Conservation (phyloP, 1,284 basidiomycete genomes). For the Porphyrellus sp. region DNA sequence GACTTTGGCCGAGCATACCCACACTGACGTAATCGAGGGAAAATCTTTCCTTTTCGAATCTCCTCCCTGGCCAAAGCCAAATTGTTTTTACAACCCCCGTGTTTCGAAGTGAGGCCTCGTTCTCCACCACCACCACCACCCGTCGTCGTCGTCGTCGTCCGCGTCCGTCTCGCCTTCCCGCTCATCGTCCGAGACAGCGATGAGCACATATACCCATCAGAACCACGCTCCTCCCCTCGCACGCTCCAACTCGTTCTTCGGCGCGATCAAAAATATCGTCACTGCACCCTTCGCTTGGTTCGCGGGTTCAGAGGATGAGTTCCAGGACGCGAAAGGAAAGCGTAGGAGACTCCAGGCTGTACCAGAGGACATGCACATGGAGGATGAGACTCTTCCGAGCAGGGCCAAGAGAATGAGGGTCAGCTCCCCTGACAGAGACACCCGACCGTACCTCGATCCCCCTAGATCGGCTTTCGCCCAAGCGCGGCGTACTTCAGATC, state of each 20-base stretch:
- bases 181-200: constrained; percentile 24
- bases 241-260: constrained; percentile 53
- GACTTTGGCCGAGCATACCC: not conserved
- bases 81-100: constrained; percentile 19
- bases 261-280: constrained; percentile 61
- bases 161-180: constrained; percentile 2
- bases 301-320: constrained; percentile 45
- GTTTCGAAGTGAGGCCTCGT: constrained; percentile 15
- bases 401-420: constrained; percentile 55
- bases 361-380: constrained; percentile 33
- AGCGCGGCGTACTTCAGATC: constrained; percentile 20
- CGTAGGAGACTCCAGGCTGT: constrained; percentile 41
- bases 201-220: constrained; percentile 34
- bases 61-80: constrained; percentile 14
- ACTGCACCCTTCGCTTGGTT: constrained; percentile 64
- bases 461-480: constrained; percentile 45
- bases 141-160: constrained; percentile 2
- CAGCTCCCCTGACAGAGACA: constrained; percentile 42
- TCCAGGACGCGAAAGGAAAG: constrained; percentile 48
- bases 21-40: constrained; percentile 13
- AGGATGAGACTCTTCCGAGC: constrained; percentile 31
- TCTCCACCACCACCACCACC: constrained; percentile 23
- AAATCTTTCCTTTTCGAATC: constrained; percentile 10
- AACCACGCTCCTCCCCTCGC: constrained; percentile 31
- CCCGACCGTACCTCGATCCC: constrained; percentile 52